These are phyloP conservation scores for Entomortierella lignicola DNA, from an alignment of 192 early-diverging fungal genomes.

Conservation along the genomic window DNA sequence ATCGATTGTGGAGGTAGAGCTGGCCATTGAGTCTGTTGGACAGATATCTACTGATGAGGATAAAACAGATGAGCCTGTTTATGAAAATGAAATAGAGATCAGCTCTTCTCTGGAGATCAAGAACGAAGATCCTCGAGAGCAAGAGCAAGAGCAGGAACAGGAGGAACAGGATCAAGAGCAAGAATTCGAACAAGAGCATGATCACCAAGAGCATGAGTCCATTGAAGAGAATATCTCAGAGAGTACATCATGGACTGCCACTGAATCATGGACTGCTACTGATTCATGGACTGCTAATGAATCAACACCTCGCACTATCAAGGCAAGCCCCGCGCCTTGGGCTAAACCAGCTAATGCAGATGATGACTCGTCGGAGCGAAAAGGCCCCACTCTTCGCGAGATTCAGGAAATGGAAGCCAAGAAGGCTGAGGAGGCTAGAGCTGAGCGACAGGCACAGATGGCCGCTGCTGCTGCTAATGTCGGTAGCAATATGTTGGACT, in stretches of 20 bases:
- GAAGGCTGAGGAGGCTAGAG: slow-evolving; percentile 48
- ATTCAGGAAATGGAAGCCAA: slow-evolving; percentile 74
- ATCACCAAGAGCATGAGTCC: slow-evolving; percentile 2
- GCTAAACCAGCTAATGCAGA: slow-evolving; percentile 40
- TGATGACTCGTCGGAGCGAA: slow-evolving; percentile 38
- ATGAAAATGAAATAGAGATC: not conserved
- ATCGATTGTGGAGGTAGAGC: not conserved
- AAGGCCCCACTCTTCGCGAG: slow-evolving; percentile 66
- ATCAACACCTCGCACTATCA: slow-evolving; percentile 17
- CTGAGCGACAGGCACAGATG: slow-evolving; percentile 50
- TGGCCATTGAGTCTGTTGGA: not conserved
- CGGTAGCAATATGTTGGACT: slow-evolving; percentile 13
- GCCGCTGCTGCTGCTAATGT: slow-evolving; percentile 23
- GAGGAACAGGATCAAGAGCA: not conserved
- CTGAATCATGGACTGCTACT: not conserved
- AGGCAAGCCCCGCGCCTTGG: slow-evolving; percentile 50
- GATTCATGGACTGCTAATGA: slow-evolving; percentile 5
- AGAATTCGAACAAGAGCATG: no score
- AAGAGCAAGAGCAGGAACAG: not conserved
- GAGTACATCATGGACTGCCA: not conserved
- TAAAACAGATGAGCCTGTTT: not conserved
- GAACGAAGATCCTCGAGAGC: not conserved
- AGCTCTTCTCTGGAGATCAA: not conserved
- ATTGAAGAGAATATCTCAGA: slow-evolving; percentile 13
- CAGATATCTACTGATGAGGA: not conserved